phyloP scores from a whole-genome alignment of 2,329 filamentous ascomycete genomes.

The Fusarium siculi region DNA sequence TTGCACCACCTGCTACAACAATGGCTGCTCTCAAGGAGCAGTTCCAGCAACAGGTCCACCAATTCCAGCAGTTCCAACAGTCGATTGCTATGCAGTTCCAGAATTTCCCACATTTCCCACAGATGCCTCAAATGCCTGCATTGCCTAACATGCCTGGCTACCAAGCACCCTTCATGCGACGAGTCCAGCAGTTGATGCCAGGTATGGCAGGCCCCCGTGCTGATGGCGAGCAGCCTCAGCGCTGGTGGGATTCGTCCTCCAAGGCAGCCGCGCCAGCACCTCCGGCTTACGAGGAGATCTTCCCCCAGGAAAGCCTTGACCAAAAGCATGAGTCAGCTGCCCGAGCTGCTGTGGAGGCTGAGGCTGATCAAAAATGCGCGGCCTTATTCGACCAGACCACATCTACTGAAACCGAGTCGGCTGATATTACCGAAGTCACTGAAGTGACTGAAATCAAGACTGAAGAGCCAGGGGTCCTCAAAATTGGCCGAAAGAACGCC shows the following conservation, averaged over 20 bases:
- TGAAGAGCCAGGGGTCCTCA: constrained; percentile 59
- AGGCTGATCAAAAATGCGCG: constrained; percentile 68
- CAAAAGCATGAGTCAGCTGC: constrained; percentile 68
- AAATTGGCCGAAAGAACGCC: constrained; percentile 70
- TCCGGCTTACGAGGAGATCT: constrained; percentile 84
- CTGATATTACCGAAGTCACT: constrained; percentile 48
- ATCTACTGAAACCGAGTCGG: constrained; percentile 50
- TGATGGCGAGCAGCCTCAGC: constrained; percentile 53
- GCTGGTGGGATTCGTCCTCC: constrained; percentile 74
- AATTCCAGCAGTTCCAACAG: constrained; percentile 70
- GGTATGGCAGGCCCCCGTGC: constrained; percentile 65
- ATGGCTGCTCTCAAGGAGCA: constrained; percentile 79
- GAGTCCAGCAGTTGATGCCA: constrained; percentile 79
- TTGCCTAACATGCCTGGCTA: constrained; percentile 75
- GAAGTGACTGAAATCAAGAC: constrained; percentile 52
- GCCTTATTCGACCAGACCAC: constrained; percentile 60
- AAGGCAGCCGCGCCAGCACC: constrained; percentile 64
- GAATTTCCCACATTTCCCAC: constrained; percentile 64
- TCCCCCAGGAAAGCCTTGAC: constrained; percentile 66
- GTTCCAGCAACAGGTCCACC: constrained; percentile 77
- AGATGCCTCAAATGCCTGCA: constrained; percentile 68
- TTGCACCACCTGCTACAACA: constrained; percentile 67
- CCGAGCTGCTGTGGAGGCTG: constrained; percentile 66
- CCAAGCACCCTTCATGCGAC: constrained; percentile 76
- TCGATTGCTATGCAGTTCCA: constrained; percentile 74